Evolutionary conservation across 2,329 filamentous ascomycete genomes (phyloP).

Genomic region (Neospermospora avenae): DNA sequence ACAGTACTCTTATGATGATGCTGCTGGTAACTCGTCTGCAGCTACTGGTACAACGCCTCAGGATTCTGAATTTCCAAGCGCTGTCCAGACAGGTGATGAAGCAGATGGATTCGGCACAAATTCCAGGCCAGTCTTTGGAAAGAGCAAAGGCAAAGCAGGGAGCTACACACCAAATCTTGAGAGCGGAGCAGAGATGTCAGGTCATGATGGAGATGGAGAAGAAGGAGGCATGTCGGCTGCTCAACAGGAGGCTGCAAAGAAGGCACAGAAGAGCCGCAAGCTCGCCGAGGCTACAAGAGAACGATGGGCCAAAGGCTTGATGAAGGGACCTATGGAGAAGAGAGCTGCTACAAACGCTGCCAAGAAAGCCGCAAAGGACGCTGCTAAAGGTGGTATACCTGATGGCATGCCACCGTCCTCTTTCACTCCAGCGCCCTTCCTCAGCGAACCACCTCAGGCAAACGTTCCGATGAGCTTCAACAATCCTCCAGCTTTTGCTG

Average conservation of each 20-base stretch:
- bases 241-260: conserved; percentile 7
- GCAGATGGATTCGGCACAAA: background rate
- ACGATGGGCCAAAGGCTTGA: conserved; percentile 59
- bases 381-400: conserved; percentile 5
- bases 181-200: background rate
- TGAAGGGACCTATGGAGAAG: conserved; percentile 58
- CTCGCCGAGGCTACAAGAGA: conserved; percentile 13
- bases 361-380: conserved; percentile 45
- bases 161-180: conserved; percentile 5
- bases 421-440: background rate
- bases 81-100: background rate
- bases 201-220: conserved; percentile 6
- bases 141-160: background rate
- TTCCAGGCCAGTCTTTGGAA: background rate
- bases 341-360: conserved; percentile 57
- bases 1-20: background rate
- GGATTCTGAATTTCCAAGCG: conserved; percentile 1
- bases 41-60: background rate
- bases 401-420: conserved; percentile 5
- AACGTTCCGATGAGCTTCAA: background rate
- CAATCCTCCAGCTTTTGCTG: background rate
- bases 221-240: background rate
- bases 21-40: background rate
- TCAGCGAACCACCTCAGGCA: background rate
- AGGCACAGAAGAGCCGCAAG: conserved; percentile 16